Conservation (phyloP, 1,284 basidiomycete genomes). For the Heimioporus punctisporus region DNA sequence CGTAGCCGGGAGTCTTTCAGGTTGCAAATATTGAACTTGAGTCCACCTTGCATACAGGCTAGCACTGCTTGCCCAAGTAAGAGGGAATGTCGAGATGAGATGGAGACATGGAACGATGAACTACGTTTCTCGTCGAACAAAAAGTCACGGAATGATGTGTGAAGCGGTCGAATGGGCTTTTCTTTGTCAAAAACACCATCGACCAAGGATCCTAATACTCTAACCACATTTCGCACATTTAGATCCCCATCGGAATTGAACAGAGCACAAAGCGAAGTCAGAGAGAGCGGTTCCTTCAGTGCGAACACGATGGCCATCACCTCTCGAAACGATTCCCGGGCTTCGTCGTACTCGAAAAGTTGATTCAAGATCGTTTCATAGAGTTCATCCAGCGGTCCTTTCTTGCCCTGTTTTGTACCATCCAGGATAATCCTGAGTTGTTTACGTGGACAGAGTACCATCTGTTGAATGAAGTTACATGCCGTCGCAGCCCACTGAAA, state of each 20-base stretch:
- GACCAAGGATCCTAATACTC: not conserved
- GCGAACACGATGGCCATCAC: not conserved
- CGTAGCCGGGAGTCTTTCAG: too few relatives aligned
- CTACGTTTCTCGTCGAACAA: not conserved
- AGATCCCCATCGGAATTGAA: not conserved
- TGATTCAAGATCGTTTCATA: not conserved
- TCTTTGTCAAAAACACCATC: not conserved
- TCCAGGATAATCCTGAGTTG: not conserved
- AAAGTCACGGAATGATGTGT: not conserved
- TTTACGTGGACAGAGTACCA: not conserved
- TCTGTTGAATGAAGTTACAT: not conserved
- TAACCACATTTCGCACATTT: not conserved
- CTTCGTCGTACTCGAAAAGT: not conserved
- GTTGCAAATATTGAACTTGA: too few relatives aligned
- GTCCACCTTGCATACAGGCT: not conserved
- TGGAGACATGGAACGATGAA: not conserved
- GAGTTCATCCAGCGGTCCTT: not conserved
- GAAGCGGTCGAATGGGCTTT: not conserved
- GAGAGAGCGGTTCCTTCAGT: not conserved
- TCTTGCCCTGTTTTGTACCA: too few relatives aligned
- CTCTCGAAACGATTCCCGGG: not conserved
- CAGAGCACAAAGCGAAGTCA: not conserved
- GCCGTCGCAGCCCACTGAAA: not conserved
- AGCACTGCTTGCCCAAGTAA: not conserved
- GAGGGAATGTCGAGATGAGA: not conserved